Evolutionary conservation across 306 rosid species (phyloP), one percentile per base, ranked within the genome.

Genomic region (Calophaca sinica): DNA sequence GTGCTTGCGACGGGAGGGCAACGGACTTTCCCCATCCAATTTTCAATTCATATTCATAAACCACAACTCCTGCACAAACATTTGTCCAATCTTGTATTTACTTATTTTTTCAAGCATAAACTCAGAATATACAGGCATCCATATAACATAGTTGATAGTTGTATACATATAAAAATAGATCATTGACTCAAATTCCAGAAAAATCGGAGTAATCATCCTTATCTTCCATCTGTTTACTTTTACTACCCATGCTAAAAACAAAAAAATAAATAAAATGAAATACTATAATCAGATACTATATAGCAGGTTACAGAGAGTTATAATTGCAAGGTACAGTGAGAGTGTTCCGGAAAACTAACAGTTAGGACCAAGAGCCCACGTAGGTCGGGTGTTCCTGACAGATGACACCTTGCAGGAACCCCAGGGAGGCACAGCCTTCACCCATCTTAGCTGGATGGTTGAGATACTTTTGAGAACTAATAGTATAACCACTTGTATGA

Each of bases 21-120:
- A 96, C 99, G 73, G 99, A 92, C 84, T 92, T 96, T 31, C 99
- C 98, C 99, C 99, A 96, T 66, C 99, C 99, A 70, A 96, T 90
- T 90, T 96, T 96, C 89, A 96, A 82, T 79, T 96, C 99, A 66
- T 96, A 96, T 69, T 93, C 99, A 83, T 96, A 96, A 80, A 96
- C 99, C 81, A 96, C 89, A 75, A 96, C 98, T 74, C 99, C 99
- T 96, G 88, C 90, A 90, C 11, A 82, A 72, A 78, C 26, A 32
- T 48, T 75, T 41, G 13, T 64, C 57, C 64, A 77, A 49, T 72
- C 52, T 67, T 57, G 15, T 51, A 60, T 66, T 64, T 54, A 41
- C 72, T 58, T 74, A 45, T 57, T 61, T 68, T 69, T 51, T 46
- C 11, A 31, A 41, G 59, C 54, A 49, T 32, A 68, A 72, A 84